Evolutionary conservation across 163 green algal genomes (phyloP), one percentile per base, ranked within the genome.

Genomic region (Prototheca wickerhamii): DNA sequence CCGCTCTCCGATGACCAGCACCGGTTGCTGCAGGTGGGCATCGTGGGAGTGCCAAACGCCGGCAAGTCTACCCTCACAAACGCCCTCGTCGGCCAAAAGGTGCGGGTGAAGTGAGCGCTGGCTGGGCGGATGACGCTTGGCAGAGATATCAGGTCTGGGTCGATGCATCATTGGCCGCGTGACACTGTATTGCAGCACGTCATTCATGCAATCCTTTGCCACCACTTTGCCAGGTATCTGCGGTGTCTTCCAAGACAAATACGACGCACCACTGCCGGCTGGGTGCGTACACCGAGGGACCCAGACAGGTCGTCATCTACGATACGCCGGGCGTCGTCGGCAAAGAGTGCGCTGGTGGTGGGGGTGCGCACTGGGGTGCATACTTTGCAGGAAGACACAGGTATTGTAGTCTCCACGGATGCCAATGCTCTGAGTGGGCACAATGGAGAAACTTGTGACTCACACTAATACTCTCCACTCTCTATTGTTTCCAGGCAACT

Each of bases 11-110:
- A 33, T 0, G 58, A 65, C 10, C 30, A 65, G 40, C 65, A 78
- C n/a, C 46, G 55, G 17, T 54, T 75, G 17, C 58, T 96, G 46
- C 78, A 89, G 71, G 87, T 82, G 10, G 69, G 34, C 8, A 46
- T 82, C 33, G 43, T 79, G 49, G 91, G 91, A 0, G 80, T 83
- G 3, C 91, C 91, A 26, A 98, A 98, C 61, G 89, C 92, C 18
- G 91, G 91, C 60, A 98, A 98, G 75, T 91, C 78, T 28, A 90
- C 76, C 25, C 68, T 98, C 57, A 77, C 95, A 21, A 98, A 98
- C 61, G 73, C 76, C 10, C 90, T 89, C 72, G 90, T 77, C 2
- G 63, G 79, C 30, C 12, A 29, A 33, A 79, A 79, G 67, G 64
- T 75, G 37, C 23, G 56, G 12, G 37, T 15, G 37, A 46, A 21